phyloP scores from a whole-genome alignment of 768 basidiomycete genomes.

The Russula sp. region DNA sequence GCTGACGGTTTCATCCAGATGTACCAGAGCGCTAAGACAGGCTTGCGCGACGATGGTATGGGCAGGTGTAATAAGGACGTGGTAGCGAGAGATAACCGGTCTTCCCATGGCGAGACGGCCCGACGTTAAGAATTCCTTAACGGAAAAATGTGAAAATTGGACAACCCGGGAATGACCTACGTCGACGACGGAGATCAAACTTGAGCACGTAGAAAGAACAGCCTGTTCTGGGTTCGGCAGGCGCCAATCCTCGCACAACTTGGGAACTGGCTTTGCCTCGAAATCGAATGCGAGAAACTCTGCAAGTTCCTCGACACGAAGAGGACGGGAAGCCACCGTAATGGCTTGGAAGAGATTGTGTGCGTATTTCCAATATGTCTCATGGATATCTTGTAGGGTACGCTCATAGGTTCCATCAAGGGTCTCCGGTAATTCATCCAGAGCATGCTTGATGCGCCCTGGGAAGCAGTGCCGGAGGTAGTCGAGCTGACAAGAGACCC shows the following conservation, averaged over 20 bases:
- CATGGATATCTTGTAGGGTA: background rate
- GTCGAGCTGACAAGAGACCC: background rate
- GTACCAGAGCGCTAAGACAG: background rate
- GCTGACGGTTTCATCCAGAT: background rate
- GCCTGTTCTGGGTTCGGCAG: background rate
- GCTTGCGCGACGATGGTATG: background rate
- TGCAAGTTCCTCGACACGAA: background rate
- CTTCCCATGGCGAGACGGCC: background rate
- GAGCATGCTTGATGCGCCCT: background rate
- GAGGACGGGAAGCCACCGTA: background rate
- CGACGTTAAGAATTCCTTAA: background rate
- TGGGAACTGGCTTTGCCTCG: background rate
- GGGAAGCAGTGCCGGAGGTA: background rate
- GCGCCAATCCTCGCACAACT: background rate
- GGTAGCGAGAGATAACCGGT: background rate
- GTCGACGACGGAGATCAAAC: background rate
- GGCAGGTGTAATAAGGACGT: background rate
- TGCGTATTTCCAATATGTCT: background rate
- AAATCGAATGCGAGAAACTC: background rate
- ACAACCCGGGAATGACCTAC: background rate
- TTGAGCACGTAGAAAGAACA: background rate
- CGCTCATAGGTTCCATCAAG: background rate
- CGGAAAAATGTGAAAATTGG: background rate
- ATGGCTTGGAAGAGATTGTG: background rate
- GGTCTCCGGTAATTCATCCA: background rate